Base-by-base conservation (phyloP, 768 basidiomycete species). In the Clitopilus hobsonii region DNA sequence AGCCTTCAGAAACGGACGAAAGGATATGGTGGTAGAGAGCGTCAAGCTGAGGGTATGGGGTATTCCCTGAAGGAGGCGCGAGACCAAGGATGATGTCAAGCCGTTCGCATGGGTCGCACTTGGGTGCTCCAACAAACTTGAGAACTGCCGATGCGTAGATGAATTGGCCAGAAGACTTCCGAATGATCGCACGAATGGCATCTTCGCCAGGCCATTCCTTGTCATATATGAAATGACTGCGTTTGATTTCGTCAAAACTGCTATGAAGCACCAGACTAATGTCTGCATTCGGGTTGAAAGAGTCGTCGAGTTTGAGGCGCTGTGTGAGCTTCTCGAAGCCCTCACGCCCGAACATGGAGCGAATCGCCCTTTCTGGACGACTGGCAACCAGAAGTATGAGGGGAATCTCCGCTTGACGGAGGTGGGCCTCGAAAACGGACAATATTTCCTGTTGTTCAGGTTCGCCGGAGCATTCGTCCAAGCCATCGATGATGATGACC, bases 61-160 rank as follows among this genome's bases (percentile, higher is more conserved):
- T 26, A 14, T 55, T 51, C 16, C 20, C 25, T n/a, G 18, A 18
- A 22, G 53, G n/a, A 30, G n/a, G 6, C 13, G 54, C 18, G 6
- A 60, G 36, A 20, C 54, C 51, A 14, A 64, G 51, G 18, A 64
- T 28, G 22, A 56, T 50, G 3, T 61, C 51, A 18, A 64, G 54
- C 18, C 55, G 38, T 5, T 51, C 49, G 5, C 38, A 38, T 11
- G 64, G 63, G 16, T 48, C 41, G 47, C 54, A 51, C 2, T 51
- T 38, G 18, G 51, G 52, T 10, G 60, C 59, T 18, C 59, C 57
- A 25, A 70, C 53, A 45, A 59, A 69, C 51, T 61, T 64, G 22
- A 67, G 27, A 3, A 65, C 56, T 2, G 69, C 68, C 0, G 69
- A 60, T 1, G 67, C 67, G 53, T 61, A 65, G 53, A 67, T 64